Conservation (phyloP, 2,329 filamentous ascomycete genomes). For the Calonectria crousiana region DNA sequence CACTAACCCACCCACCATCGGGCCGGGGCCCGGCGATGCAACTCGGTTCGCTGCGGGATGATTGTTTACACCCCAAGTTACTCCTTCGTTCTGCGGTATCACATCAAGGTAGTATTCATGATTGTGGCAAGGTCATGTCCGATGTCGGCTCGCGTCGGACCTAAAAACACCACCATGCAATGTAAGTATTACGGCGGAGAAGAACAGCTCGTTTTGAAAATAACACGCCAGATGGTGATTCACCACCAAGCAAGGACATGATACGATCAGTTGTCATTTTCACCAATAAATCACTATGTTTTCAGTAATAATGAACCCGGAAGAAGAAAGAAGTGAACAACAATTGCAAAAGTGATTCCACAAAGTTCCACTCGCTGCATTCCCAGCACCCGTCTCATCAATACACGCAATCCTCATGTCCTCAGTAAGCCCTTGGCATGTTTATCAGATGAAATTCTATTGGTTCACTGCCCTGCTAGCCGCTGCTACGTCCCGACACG, state of each 20-base stretch:
- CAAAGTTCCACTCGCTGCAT: background rate
- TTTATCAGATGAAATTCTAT: background rate
- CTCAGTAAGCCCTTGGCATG: background rate
- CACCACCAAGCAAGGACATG: background rate
- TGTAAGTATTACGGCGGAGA: conserved; percentile 24
- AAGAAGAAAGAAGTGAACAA: background rate
- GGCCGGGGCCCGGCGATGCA: background rate
- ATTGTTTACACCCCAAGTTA: background rate
- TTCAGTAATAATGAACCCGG: background rate
- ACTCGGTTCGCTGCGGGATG: background rate
- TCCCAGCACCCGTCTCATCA: background rate
- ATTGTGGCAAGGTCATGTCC: background rate
- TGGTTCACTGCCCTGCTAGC: background rate
- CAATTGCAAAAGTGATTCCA: background rate
- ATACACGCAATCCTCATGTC: background rate
- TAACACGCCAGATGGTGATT: conserved; percentile 6
- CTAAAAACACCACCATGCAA: conserved; percentile 6
- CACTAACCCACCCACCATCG: conserved; percentile 1
- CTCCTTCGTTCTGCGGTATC: background rate
- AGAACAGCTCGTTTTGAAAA: conserved; percentile 13
- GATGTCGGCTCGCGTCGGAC: conserved; percentile 11
- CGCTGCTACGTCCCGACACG: background rate
- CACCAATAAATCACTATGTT: background rate
- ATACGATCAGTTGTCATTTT: background rate
- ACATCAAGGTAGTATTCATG: background rate